Evolutionary conservation across 1,284 basidiomycete species (phyloP), one percentile per base, ranked within the genome.

Genomic region (Mycena citricolor): DNA sequence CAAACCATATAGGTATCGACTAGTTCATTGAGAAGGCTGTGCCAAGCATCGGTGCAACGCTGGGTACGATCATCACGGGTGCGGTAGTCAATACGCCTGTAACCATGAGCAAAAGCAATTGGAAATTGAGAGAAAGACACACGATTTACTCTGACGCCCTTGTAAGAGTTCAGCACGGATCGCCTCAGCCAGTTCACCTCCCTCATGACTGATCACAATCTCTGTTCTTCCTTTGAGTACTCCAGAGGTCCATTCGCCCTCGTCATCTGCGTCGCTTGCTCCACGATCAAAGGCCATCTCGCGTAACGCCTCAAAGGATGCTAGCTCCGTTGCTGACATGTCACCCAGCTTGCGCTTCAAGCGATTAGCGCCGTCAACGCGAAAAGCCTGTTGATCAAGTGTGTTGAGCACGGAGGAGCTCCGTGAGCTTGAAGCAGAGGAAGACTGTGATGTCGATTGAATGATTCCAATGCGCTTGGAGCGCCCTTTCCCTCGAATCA

Each of bases 1-100:
- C 56, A 58, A 8, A 12, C 16, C 6, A 56, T 42, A 38, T 55
- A 56, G 2, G 46, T 36, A 17, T 45, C 46, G 2, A 54, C 34
- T 11, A 58, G 31, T 1, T 8, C 25, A 13, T 45, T 33, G 13
- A 55, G 42, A 36, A 57, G 55, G 1, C 10, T 20, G 8, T 35
- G 17, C 26, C 46, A 55, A 7, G 29, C 39, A 5, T 28, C 17
- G 11, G 23, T 22, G 2, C 25, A 29, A 4, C 31, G 19, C 32
- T 47, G 20, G 7, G 40, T 45, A n/a, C 42, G 40, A 28, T 54
- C 49, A 2, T 22, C 22, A 5, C 49, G 45, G 21, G 42, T 54
- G 8, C 52, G 21, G 12, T 26, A 32, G 24, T 54, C 52, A 23
- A 11, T 3, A 8, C 24, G 24, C 17, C 35, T 33, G 1, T 28